Evolutionary conservation across 1,284 basidiomycete species (phyloP).

Genomic region (Malassezia cuniculi): DNA sequence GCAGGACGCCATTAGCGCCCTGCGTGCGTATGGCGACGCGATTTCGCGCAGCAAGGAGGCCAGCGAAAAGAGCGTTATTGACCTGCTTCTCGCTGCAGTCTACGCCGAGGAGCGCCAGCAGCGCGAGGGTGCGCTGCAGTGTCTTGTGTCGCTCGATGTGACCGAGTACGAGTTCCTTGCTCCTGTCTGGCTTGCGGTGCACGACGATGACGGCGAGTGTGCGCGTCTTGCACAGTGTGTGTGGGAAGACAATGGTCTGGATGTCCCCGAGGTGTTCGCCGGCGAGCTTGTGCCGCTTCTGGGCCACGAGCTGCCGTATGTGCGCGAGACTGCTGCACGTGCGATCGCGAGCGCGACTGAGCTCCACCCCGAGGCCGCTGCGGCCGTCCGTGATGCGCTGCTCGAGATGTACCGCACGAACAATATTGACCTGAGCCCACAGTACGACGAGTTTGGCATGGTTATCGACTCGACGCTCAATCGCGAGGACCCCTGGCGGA

Average conservation of each 20-base stretch:
- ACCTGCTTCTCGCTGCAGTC: conserved; percentile 57
- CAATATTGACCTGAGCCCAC: conserved; percentile 62
- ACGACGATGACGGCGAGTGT: conserved; percentile 87
- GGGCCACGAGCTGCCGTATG: conserved; percentile 67
- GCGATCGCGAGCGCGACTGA: conserved; percentile 68
- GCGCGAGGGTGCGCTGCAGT: conserved; percentile 77
- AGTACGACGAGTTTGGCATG: conserved; percentile 58
- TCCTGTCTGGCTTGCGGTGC: conserved; percentile 74
- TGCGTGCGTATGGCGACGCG: conserved; percentile 71
- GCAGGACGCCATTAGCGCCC: conserved; percentile 70
- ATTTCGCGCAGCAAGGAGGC: conserved; percentile 50
- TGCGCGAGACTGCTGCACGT: conserved; percentile 60
- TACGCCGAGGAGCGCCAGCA: conserved; percentile 80
- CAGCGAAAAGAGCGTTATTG: conserved; percentile 35
- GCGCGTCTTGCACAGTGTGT: conserved; percentile 64
- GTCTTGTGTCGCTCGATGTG: conserved; percentile 81
- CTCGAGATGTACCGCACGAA: conserved; percentile 71
- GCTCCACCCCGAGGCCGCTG: conserved; percentile 59
- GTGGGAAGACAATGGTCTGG: conserved; percentile 94
- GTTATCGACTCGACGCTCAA: conserved; percentile 78
- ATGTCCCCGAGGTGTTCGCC: conserved; percentile 66
- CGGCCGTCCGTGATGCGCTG: conserved; percentile 51
- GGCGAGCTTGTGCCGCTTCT: conserved; percentile 57
- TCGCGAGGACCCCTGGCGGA: conserved; percentile 79
- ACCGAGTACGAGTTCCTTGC: conserved; percentile 87